A percentile compares a stretch with the other conserved stretches of the same genome.
phyloP scores from a whole-genome alignment of 2,329 filamentous ascomycete genomes.

The Hyphodiscus sp. region DNA sequence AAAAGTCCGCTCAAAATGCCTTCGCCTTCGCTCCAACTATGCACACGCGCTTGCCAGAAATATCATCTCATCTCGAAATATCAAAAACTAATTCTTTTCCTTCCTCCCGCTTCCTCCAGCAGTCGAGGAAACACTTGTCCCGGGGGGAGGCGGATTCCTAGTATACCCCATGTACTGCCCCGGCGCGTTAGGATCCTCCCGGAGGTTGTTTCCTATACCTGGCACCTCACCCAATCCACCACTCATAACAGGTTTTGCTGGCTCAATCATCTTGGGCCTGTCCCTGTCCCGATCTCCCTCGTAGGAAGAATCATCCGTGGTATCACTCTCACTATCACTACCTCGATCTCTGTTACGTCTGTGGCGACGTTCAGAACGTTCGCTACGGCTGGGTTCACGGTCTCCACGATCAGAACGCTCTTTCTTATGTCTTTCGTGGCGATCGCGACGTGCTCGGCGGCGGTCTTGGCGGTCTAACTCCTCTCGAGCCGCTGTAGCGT shows the following conservation, averaged over 20 bases:
- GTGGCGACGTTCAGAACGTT: constrained; percentile 12
- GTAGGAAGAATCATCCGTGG: constrained; percentile 12
- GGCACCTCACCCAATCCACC: constrained; percentile 19
- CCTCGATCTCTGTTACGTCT: constrained; percentile 16
- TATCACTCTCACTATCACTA: constrained; percentile 18
- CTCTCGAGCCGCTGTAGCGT: constrained; percentile 24
- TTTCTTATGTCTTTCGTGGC: constrained; percentile 28
- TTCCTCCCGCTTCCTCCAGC: not conserved
- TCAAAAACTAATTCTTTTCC: not conserved
- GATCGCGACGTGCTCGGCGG: constrained; percentile 25
- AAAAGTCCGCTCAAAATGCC: not conserved
- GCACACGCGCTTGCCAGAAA: not conserved
- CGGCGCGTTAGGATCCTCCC: not conserved
- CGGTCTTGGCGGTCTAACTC: constrained; percentile 26
- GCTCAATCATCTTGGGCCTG: constrained; percentile 24
- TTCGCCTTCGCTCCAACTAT: not conserved
- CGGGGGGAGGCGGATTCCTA: not conserved
- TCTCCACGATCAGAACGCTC: constrained; percentile 16
- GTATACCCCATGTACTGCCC: not conserved
- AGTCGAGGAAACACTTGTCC: not conserved
- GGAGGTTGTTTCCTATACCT: not conserved
- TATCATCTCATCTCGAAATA: not conserved
- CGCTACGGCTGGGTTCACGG: constrained; percentile 4
- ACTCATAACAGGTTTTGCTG: constrained; percentile 24
- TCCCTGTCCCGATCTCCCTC: constrained; percentile 10